Base-by-base conservation (phyloP, 2,329 filamentous ascomycete species). In the Trichoderma endophyticum region DNA sequence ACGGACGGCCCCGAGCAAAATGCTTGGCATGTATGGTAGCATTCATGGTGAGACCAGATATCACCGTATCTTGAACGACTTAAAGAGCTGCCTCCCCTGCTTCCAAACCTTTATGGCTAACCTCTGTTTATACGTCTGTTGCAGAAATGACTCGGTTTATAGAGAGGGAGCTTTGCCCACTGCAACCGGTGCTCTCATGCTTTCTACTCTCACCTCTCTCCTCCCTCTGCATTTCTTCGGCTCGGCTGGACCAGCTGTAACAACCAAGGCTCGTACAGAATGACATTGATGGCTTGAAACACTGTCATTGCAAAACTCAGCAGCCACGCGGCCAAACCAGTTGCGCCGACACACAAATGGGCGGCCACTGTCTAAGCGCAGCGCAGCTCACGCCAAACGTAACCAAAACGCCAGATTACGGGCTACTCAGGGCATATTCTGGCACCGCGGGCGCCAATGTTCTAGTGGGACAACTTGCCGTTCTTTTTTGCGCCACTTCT, bases 1-100 rank as follows among this genome's bases (percentile, higher is more conserved):
- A 59, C 57, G 57, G 64, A 72, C 32, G 70, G 70, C 64, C 64
- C 64, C 70, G 59, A 69, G 39, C 54, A n/a, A n/a, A 34, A 54
- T 72, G 56, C 70, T 68, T 69, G 70, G 64, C 70, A 72, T 39
- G 30, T 30, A 5, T 60, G 57, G n/a, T 60, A 32, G 57, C 26
- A 21, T 12, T 30, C 18, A n/a, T n/a, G 18, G 1, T 34, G 57
- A 21, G n/a, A 32, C 28, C 57, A 21, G 21, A 24, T 18, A 43
- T 43, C 32, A 39, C 39, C 7, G 39, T 18, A 32, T 12, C 4
- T 21, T 6, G 18, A 12, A 39, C 34, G 48, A 18, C 32, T 43
- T 14, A 28, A 36, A 15, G 7, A 43, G 32, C 14, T 24, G n/a
- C 26, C 24, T 59, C 57, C 30, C 36, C 32, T 26, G 15, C 15